phyloP scores from a whole-genome alignment of 805 yeast genomes.

The Schwanniomyces sp. region DNA sequence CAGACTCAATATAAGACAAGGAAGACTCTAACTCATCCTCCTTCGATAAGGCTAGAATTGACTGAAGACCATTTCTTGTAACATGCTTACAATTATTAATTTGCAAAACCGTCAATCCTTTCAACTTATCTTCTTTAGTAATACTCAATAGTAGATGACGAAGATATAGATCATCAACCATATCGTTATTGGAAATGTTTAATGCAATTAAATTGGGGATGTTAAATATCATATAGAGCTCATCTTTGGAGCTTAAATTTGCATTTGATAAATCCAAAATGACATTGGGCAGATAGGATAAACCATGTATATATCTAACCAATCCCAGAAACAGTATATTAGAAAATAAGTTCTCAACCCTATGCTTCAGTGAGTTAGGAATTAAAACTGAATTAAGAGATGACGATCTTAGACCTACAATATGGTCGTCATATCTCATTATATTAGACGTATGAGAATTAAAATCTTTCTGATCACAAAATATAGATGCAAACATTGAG shows the following conservation, averaged over 20 bases:
- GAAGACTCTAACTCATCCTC: constrained; percentile 1
- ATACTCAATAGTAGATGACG: constrained; percentile 20
- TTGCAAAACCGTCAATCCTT: constrained; percentile 20
- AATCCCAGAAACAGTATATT: constrained; percentile 26
- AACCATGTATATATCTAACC: constrained; percentile 12
- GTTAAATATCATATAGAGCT: constrained; percentile 24
- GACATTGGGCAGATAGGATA: constrained; percentile 16
- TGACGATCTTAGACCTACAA: constrained; percentile 4
- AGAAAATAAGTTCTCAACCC: constrained; percentile 35
- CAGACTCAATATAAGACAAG: constrained; percentile 15
- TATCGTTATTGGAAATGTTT: constrained; percentile 26
- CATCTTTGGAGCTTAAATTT: constrained; percentile 15
- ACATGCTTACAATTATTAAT: constrained; percentile 21
- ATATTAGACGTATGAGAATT: constrained; percentile 18
- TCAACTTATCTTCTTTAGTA: constrained; percentile 13
- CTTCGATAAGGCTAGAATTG: constrained; percentile 2
- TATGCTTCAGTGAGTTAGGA: constrained; percentile 18
- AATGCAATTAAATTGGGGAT: constrained; percentile 26
- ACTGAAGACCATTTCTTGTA: constrained; percentile 7
- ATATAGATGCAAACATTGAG: constrained; percentile 23
- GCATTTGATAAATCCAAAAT: constrained; percentile 27
- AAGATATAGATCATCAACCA: constrained; percentile 31
- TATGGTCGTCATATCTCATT: not conserved
- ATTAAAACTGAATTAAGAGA: constrained; percentile 12
- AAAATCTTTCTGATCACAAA: constrained; percentile 17